Evolutionary conservation across 306 rosid species (phyloP).

Genomic region (Fagus sylvatica): DNA sequence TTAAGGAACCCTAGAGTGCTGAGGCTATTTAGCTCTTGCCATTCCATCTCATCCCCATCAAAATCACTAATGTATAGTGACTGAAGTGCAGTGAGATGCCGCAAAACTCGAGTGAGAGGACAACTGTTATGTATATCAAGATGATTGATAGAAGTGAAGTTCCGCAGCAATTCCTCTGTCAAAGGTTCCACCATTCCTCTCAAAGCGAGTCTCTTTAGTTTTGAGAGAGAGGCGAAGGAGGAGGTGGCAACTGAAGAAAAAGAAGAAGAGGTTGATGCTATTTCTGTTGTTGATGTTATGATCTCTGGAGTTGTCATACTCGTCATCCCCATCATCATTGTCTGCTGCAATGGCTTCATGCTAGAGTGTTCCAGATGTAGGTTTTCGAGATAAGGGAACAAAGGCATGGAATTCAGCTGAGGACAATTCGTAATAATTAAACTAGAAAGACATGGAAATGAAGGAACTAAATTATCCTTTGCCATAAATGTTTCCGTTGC

Average conservation of each 20-base stretch:
- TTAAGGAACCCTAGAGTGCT: too few species aligned
- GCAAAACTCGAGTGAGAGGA: too few species aligned
- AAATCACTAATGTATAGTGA: too few species aligned
- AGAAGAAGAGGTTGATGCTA: neutral
- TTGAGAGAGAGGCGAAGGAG: slow-evolving; percentile 12
- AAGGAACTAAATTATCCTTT: neutral
- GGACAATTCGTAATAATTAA: slow-evolving; percentile 20
- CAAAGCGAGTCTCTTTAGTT: too few species aligned
- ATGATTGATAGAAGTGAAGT: too few species aligned
- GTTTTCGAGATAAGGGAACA: neutral
- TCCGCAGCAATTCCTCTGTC: too few species aligned
- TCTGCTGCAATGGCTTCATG: neutral
- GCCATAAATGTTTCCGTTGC: slow-evolving; percentile 12
- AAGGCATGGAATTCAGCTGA: slow-evolving; percentile 13
- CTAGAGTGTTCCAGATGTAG: neutral
- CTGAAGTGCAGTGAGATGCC: too few species aligned
- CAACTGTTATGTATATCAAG: too few species aligned
- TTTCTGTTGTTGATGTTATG: neutral
- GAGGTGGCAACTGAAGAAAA: neutral
- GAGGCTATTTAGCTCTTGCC: too few species aligned
- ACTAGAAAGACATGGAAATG: slow-evolving; percentile 4
- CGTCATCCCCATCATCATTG: neutral
- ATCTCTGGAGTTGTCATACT: too few species aligned
- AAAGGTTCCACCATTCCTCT: too few species aligned
- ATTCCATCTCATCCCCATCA: too few species aligned